phyloP scores from a whole-genome alignment of 176 grass and related monocot species.

The Avena insularis region DNA sequence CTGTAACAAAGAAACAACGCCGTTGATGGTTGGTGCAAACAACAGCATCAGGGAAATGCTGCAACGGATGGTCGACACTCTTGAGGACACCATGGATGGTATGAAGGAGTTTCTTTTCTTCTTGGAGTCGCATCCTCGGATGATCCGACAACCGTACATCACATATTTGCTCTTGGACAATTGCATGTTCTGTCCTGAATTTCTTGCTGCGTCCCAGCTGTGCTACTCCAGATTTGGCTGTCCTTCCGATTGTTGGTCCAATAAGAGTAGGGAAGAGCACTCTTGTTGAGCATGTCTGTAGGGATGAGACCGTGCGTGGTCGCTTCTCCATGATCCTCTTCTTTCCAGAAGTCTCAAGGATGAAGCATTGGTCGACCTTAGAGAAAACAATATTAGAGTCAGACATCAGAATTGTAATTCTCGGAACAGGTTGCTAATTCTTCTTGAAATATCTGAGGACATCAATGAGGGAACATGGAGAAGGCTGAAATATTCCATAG shows the following conservation, averaged over 20 bases:
- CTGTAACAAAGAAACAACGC: no score
- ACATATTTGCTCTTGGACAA: not conserved
- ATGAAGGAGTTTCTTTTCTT: constrained; percentile 10
- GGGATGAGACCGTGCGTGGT: not conserved
- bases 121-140: not conserved
- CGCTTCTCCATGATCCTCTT: not conserved
- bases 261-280: not conserved
- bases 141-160: not conserved
- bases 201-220: not conserved
- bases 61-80: not conserved
- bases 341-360: not conserved
- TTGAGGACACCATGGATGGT: not conserved
- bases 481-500: not conserved
- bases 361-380: not conserved
- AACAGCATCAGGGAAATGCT: not conserved
- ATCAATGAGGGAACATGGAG: not conserved
- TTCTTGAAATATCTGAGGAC: not conserved
- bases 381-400: not conserved
- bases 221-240: not conserved
- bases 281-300: not conserved
- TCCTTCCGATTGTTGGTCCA: no score
- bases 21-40: not conserved
- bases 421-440: not conserved
- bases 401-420: not conserved
- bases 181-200: not conserved